Conservation (phyloP, 768 basidiomycete species). For the Hydnomerulius pinastri region DNA sequence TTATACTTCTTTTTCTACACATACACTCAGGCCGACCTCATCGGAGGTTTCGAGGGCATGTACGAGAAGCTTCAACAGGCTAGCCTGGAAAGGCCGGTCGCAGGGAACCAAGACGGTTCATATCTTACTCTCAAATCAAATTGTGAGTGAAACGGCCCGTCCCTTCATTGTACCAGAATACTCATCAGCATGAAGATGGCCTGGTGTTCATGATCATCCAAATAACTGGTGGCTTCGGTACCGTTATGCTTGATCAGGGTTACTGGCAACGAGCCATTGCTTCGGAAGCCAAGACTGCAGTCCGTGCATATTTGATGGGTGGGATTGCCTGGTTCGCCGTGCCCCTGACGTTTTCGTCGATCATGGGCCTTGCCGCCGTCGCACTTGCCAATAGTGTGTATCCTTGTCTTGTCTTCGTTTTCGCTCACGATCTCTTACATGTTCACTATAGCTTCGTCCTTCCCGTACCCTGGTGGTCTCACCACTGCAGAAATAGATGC, state of each 20-base stretch:
- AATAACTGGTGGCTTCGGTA: slow-evolving; percentile 20
- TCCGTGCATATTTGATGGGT: slow-evolving; percentile 40
- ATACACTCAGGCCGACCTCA: slow-evolving; percentile 31
- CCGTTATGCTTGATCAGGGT: slow-evolving; percentile 24
- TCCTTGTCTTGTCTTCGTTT: background rate
- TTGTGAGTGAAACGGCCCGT: slow-evolving; percentile 9
- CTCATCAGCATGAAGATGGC: slow-evolving; percentile 6
- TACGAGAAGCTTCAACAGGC: slow-evolving; percentile 35
- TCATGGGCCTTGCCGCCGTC: slow-evolving; percentile 36
- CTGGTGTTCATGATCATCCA: slow-evolving; percentile 19
- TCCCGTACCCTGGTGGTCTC: slow-evolving; percentile 34
- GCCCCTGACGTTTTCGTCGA: slow-evolving; percentile 40
- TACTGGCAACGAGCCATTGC: slow-evolving; percentile 44
- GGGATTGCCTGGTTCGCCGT: slow-evolving; percentile 43
- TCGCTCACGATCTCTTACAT: background rate
- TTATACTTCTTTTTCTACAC: slow-evolving; percentile 36
- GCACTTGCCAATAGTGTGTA: slow-evolving; percentile 22
- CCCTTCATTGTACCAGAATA: background rate
- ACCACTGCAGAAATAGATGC: slow-evolving; percentile 32
- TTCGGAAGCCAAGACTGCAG: slow-evolving; percentile 36
- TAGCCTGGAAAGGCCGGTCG: slow-evolving; percentile 29
- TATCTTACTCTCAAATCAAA: slow-evolving; percentile 40
- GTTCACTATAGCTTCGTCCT: slow-evolving; percentile 38
- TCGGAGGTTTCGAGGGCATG: slow-evolving; percentile 42
- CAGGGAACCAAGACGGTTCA: slow-evolving; percentile 37